Conservation (phyloP, 1,139 yeast genomes). For the Suhomyces atakaporum region DNA sequence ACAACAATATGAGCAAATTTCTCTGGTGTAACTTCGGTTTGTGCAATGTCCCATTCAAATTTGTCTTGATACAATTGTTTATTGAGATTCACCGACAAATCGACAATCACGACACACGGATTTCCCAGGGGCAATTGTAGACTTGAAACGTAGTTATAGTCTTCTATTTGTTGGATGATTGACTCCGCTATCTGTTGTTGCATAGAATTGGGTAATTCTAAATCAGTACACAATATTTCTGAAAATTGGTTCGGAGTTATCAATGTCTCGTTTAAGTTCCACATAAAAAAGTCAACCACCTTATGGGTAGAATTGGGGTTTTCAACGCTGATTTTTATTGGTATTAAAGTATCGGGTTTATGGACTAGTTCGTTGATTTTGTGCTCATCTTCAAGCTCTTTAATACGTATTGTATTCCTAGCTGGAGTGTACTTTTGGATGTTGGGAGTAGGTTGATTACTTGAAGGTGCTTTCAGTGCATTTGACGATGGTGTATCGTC, state of each 20-base stretch:
- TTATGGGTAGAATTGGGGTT: conserved; percentile 60
- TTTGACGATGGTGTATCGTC: conserved; percentile 47
- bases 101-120: conserved; percentile 78
- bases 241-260: conserved; percentile 88
- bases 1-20: conserved; percentile 80
- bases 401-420: conserved; percentile 32
- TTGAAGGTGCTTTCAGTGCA: conserved; percentile 16
- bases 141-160: conserved; percentile 55
- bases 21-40: conserved; percentile 74
- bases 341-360: conserved; percentile 57
- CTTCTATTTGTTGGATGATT: conserved; percentile 79
- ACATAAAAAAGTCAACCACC: conserved; percentile 79
- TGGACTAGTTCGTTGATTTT: conserved; percentile 30
- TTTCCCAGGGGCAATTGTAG: conserved; percentile 64
- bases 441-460: conserved; percentile 26
- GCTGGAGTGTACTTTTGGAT: conserved; percentile 41
- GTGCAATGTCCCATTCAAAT: conserved; percentile 88
- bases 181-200: conserved; percentile 69
- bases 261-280: conserved; percentile 82
- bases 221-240: conserved; percentile 71
- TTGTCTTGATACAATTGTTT: conserved; percentile 87
- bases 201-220: conserved; percentile 70
- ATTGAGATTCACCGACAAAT: conserved; percentile 79
- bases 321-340: conserved; percentile 76
- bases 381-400: conserved; percentile 25